A percentile compares a stretch with the other conserved stretches of the same genome.
Evolutionary conservation across 768 basidiomycete species (phyloP).

Genomic region (Russula compacta): DNA sequence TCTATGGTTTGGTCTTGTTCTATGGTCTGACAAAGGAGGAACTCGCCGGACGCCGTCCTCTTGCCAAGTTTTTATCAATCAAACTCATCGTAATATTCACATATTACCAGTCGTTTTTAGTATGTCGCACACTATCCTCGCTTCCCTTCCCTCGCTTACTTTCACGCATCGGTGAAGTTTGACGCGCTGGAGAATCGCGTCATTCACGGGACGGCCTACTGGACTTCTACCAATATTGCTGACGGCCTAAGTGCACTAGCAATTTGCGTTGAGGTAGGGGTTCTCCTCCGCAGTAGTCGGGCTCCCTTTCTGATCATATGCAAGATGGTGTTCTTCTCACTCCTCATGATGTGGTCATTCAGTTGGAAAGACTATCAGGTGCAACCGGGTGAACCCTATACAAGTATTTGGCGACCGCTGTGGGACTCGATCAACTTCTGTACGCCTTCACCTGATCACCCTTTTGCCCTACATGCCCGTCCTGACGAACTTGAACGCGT

Average conservation of each 20-base stretch:
- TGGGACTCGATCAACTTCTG: constrained; percentile 53
- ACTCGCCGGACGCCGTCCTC: constrained; percentile 59
- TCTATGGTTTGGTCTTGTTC: constrained; percentile 80
- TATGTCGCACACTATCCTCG: constrained; percentile 22
- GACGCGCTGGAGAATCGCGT: constrained; percentile 54
- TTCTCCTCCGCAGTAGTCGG: not conserved
- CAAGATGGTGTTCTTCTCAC: constrained; percentile 82
- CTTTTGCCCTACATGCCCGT: not conserved
- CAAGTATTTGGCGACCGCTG: constrained; percentile 59
- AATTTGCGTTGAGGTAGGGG: constrained; percentile 68
- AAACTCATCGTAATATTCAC: constrained; percentile 85
- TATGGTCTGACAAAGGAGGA: constrained; percentile 78
- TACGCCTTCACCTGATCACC: constrained; percentile 23
- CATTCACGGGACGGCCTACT: constrained; percentile 70
- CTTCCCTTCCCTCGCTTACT: no score
- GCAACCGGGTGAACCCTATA: constrained; percentile 33
- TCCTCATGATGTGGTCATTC: constrained; percentile 81
- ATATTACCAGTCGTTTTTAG: constrained; percentile 77
- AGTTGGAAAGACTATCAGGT: constrained; percentile 52
- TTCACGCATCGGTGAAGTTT: constrained; percentile 39
- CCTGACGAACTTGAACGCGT: not conserved
- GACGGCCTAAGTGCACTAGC: constrained; percentile 76
- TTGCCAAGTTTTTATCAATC: constrained; percentile 81
- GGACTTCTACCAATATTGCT: constrained; percentile 78
- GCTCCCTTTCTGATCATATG: constrained; percentile 6